Conservation (phyloP, 495 filamentous ascomycete species). For the Penicillium diatomitis region DNA sequence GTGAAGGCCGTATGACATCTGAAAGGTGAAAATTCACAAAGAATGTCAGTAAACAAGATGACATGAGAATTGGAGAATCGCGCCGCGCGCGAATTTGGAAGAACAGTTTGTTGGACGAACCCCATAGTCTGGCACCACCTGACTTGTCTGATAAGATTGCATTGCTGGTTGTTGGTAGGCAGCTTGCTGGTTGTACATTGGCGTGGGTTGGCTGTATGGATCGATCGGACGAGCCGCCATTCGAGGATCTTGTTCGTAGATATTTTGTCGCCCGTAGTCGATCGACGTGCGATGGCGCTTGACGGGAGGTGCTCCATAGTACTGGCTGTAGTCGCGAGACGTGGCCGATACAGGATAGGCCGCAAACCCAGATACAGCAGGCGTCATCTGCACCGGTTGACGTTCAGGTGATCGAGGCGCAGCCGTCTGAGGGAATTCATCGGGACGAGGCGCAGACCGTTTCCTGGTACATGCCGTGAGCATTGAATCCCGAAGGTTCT, state of each 20-base stretch:
- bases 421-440: constrained; percentile 29
- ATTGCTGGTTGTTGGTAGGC: constrained; percentile 32
- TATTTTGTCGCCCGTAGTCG: constrained; percentile 31
- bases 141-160: constrained; percentile 29
- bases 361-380: constrained; percentile 17
- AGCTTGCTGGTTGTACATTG: constrained; percentile 31
- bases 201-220: constrained; percentile 28
- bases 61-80: too few species aligned
- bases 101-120: constrained; percentile 18
- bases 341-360: constrained; percentile 27
- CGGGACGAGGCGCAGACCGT: constrained; percentile 28
- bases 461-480: constrained; percentile 19
- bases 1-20: constrained; percentile 31
- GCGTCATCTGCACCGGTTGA: constrained; percentile 31
- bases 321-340: constrained; percentile 25
- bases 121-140: constrained; percentile 35
- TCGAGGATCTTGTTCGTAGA: constrained; percentile 33
- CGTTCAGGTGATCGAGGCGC: constrained; percentile 36
- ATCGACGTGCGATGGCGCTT: constrained; percentile 38
- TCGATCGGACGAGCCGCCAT: constrained; percentile 33
- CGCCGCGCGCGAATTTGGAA: too few species aligned
- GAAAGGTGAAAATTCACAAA: not conserved
- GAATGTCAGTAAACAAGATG: not conserved
- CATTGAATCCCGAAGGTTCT: not conserved
- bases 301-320: constrained; percentile 26